Base-by-base conservation (phyloP, 306 rosid genomes). In the Purshia tridentata region DNA sequence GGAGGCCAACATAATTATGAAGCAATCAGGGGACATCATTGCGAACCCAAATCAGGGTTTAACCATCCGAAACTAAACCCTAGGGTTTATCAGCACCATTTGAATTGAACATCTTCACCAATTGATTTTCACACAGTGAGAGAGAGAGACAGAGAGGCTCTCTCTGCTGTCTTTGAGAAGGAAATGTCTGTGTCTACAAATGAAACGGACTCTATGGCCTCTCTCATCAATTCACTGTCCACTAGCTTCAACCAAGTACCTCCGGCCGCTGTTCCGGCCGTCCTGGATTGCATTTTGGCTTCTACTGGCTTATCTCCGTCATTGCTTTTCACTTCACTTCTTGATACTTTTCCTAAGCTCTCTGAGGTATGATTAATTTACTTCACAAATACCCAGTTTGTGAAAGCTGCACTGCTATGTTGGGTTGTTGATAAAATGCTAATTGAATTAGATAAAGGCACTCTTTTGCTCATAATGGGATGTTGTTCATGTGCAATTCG, bases 241-340 rank as follows among this genome's bases (percentile, higher is more conserved):
- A 65, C 77, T 51, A 88, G 97, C 87, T 86, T 90, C 77, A 49
- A 69, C 59, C 84, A 81, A 74, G 88, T 90, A 39, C 96, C 91
- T 69, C 85, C 83, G 39, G 83, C 84, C 6, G 91, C 98, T 6
- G 82, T 92, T 75, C 93, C 96, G 48, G 80, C 90, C 5, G 75
- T 86, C 80, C 77, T 92, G 46, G 98, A 92, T 72, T 92, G 97
- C 82, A 77, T 92, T 58, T 60, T 90, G 50, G 70, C 81, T 22
- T 84, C 98, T 19, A 90, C 98, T 15, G 84, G 81, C 61, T 72
- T 83, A 72, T 84, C 98, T 53, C 83, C 91, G 19, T 23, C 76
- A 6, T 57, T 76, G 19, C 90, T 92, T 51, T 87, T 88, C 69
- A 47, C 79, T 73, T 90, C 92, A 2, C 90, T 92, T 42, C 88